Percentiles rank a stretch among this genome's conserved stretches.
These are phyloP conservation scores for Orbilia brochopaga DNA, from an alignment of 2,329 filamentous ascomycete genomes.

Conservation along the genomic window DNA sequence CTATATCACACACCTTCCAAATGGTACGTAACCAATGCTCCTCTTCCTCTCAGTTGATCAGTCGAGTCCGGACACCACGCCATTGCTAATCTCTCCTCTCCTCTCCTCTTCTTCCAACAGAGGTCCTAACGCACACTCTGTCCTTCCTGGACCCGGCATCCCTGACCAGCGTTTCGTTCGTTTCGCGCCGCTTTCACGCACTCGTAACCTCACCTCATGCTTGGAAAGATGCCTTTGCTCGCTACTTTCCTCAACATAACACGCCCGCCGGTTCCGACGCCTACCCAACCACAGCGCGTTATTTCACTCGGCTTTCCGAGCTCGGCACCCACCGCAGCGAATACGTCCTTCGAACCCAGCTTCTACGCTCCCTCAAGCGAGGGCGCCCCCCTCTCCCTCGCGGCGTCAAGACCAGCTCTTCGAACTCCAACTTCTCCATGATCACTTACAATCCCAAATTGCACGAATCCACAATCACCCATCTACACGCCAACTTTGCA, in stretches of 20 bases:
- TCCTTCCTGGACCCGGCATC: conserved; percentile 88
- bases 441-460: conserved; percentile 47
- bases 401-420: conserved; percentile 24
- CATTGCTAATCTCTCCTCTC: neutral
- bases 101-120: conserved; percentile 62
- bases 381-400: conserved; percentile 28
- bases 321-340: conserved; percentile 95
- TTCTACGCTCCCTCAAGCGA: conserved; percentile 75
- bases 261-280: conserved; percentile 37
- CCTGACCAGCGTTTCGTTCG: conserved; percentile 78
- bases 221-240: conserved; percentile 90
- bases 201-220: conserved; percentile 90
- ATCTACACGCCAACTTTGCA: conserved; percentile 42
- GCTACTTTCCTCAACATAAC: conserved; percentile 72
- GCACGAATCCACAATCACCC: conserved; percentile 44
- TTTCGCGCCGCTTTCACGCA: conserved; percentile 84
- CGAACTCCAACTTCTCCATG: conserved; percentile 48
- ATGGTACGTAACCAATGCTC: conserved; percentile 30
- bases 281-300: conserved; percentile 61
- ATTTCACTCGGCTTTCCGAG: conserved; percentile 80
- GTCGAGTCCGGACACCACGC: neutral
- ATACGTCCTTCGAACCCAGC: conserved; percentile 83
- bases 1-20: conserved; percentile 41
- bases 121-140: conserved; percentile 87
- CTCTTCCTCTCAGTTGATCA: neutral